Conservation (phyloP, 2,329 filamentous ascomycete genomes). For the Penicillium sp. region DNA sequence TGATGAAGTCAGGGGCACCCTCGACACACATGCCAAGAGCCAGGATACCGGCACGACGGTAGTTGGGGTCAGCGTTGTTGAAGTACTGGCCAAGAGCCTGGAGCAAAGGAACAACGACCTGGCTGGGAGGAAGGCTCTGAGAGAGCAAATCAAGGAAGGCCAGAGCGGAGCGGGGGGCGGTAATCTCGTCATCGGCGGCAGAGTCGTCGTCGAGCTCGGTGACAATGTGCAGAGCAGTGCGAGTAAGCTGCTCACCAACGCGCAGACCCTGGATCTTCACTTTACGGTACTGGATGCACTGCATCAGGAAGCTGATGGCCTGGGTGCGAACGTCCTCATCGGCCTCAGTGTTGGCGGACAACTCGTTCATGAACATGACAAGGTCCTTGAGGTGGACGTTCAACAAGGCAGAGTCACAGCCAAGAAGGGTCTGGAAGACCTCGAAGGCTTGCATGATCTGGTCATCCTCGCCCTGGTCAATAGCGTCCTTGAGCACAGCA, state of each 20-base stretch:
- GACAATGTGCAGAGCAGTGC: conserved; percentile 83
- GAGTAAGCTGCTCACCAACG: conserved; percentile 81
- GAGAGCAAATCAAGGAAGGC: conserved; percentile 86
- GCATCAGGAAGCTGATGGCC: conserved; percentile 89
- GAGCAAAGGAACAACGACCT: conserved; percentile 89
- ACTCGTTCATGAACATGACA: conserved; percentile 88
- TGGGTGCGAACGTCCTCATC: conserved; percentile 86
- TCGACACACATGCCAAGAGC: conserved; percentile 92
- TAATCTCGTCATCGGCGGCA: conserved; percentile 79
- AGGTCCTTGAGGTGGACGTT: conserved; percentile 86
- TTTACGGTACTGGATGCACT: conserved; percentile 86
- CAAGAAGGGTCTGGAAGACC: conserved; percentile 92
- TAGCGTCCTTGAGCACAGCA: conserved; percentile 78
- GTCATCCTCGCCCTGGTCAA: conserved; percentile 79
- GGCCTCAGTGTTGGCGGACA: conserved; percentile 72
- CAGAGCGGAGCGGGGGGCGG: conserved; percentile 80
- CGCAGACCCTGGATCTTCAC: conserved; percentile 92
- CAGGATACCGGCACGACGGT: conserved; percentile 86
- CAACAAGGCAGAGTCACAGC: conserved; percentile 81
- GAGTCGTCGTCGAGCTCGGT: conserved; percentile 73
- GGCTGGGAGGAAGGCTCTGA: conserved; percentile 83
- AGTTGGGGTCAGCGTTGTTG: conserved; percentile 69
- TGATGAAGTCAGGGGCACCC: conserved; percentile 95
- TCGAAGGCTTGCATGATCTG: conserved; percentile 89
- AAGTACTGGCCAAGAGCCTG: conserved; percentile 83